These are phyloP conservation scores for Aureobasidium sp. DNA, from an alignment of 2,329 filamentous ascomycete genomes.

Conservation along the genomic window DNA sequence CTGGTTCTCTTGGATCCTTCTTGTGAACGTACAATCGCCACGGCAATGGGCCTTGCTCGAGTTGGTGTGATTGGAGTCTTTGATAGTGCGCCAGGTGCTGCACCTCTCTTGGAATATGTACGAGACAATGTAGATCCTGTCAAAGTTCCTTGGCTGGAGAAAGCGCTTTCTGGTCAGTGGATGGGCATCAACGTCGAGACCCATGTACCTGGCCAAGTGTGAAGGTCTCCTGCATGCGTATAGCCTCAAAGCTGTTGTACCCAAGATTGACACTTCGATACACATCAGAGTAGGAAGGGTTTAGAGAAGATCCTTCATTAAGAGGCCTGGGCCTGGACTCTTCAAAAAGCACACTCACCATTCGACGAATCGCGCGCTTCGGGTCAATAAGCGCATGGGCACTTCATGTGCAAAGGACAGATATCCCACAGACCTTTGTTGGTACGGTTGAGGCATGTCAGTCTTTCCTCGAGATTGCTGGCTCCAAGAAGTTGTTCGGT, in stretches of 20 bases:
- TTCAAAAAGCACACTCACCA: not conserved
- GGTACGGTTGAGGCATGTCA: not conserved
- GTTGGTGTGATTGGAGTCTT: constrained; percentile 16
- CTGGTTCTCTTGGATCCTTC: constrained; percentile 15
- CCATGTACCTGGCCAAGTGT: not conserved
- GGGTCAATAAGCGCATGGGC: not conserved
- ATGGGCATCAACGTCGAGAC: constrained; percentile 2
- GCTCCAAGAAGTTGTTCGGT: not conserved
- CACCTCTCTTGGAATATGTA: constrained; percentile 14
- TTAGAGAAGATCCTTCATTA: not conserved
- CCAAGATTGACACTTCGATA: not conserved
- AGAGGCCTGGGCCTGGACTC: not conserved
- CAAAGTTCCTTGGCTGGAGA: constrained; percentile 9
- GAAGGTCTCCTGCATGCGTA: not conserved
- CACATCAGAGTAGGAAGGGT: not conserved
- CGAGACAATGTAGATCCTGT: constrained; percentile 2
- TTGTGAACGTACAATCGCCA: constrained; percentile 12
- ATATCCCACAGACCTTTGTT: not conserved
- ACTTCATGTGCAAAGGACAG: not conserved
- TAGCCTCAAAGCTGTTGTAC: not conserved
- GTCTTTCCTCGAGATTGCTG: not conserved
- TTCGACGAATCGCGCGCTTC: not conserved
- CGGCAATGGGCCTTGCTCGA: constrained; percentile 13
- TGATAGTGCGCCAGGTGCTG: constrained; percentile 9
- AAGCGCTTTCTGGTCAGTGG: constrained; percentile 6